A percentile compares a stretch with the other conserved stretches of the same genome.
Conservation (phyloP, 2,329 filamentous ascomycete genomes). For the Allantophomopsis cytisporea region DNA sequence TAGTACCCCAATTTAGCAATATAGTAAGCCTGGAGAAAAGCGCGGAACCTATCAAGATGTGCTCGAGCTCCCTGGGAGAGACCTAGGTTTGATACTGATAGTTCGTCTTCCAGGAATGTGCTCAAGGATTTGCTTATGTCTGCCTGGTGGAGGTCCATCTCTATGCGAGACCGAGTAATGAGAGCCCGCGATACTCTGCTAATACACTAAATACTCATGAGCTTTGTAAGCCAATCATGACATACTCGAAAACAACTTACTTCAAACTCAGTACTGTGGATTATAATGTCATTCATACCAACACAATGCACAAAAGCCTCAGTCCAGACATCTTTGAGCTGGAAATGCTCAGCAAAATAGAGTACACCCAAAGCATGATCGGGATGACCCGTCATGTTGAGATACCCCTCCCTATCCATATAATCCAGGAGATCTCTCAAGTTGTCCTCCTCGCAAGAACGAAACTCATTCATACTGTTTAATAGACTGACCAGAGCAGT, state of each 20-base stretch:
- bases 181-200: constrained; percentile 45
- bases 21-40: constrained; percentile 55
- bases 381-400: constrained; percentile 49
- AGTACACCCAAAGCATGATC: constrained; percentile 56
- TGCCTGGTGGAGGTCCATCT: constrained; percentile 51
- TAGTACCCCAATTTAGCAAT: constrained; percentile 56
- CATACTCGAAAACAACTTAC: constrained; percentile 25
- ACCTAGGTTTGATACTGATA: constrained; percentile 53
- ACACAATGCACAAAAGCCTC: constrained; percentile 67
- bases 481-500: constrained; percentile 49
- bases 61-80: constrained; percentile 43
- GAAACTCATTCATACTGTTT: constrained; percentile 49
- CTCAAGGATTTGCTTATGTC: constrained; percentile 43
- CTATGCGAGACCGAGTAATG: constrained; percentile 45
- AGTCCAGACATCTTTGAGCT: constrained; percentile 51
- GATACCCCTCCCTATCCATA: constrained; percentile 55
- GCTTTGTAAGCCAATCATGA: neutral
- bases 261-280: constrained; percentile 42
- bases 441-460: constrained; percentile 39
- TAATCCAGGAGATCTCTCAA: constrained; percentile 49
- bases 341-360: constrained; percentile 52
- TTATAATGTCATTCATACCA: constrained; percentile 56
- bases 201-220: constrained; percentile 24
- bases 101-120: constrained; percentile 59
- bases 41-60: constrained; percentile 61